phyloP scores from a whole-genome alignment of 257 asterid genomes.

The Eustoma russellianum region DNA sequence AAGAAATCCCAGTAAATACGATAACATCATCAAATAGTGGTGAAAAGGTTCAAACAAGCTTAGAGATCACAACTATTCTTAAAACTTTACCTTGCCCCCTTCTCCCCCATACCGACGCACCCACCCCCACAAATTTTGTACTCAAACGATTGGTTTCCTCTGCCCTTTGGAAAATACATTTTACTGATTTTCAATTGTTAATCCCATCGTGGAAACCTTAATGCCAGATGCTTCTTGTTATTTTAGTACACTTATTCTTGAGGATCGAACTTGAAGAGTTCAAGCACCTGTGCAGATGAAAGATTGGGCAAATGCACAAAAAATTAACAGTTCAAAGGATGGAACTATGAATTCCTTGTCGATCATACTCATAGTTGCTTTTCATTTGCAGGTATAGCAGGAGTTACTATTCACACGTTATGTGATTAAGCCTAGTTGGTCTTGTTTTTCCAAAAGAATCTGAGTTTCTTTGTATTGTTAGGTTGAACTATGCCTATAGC shows the following conservation, averaged over 20 bases:
- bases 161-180: not conserved
- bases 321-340: constrained; percentile 77
- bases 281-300: constrained; percentile 61
- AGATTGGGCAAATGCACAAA: constrained; percentile 78
- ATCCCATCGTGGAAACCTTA: too few species aligned
- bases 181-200: not conserved
- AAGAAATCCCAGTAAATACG: too few species aligned
- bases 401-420: not conserved
- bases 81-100: too few species aligned
- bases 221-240: too few species aligned
- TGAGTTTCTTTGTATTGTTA: not conserved
- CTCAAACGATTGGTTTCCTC: too few species aligned
- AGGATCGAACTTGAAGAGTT: constrained; percentile 1
- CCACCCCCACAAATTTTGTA: too few species aligned
- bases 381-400: constrained; percentile 76
- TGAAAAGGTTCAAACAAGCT: too few species aligned
- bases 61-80: too few species aligned
- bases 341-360: constrained; percentile 80
- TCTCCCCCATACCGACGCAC: too few species aligned
- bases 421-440: too few species aligned
- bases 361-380: constrained; percentile 73
- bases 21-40: too few species aligned
- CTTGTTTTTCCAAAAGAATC: not conserved
- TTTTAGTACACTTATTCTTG: not conserved
- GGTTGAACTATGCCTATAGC: too few species aligned